A percentile compares a stretch with the other conserved stretches of the same genome.
phyloP scores from a whole-genome alignment of 257 asterid genomes.

The Nicotiana undulata region DNA sequence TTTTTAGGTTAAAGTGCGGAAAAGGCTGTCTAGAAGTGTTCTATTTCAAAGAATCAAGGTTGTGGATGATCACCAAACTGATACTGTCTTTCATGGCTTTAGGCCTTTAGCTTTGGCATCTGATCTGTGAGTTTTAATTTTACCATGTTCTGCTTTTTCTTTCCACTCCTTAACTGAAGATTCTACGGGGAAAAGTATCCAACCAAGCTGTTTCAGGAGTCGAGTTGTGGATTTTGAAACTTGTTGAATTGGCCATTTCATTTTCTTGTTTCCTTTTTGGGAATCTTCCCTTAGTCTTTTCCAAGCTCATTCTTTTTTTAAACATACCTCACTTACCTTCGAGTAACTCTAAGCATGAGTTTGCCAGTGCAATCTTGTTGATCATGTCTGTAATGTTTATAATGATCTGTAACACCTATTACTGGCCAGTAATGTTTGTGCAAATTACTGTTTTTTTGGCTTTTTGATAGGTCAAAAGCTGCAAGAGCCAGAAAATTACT shows the following conservation, averaged over 20 bases:
- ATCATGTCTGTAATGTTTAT: neutral
- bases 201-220: neutral
- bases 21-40: conserved; percentile 49
- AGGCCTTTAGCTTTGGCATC: conserved; percentile 70
- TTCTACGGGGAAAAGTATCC: neutral
- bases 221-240: neutral
- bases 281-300: neutral
- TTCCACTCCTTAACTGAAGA: conserved; percentile 9
- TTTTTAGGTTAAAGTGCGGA: conserved; percentile 41
- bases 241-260: neutral
- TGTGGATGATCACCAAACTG: conserved; percentile 46
- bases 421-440: neutral
- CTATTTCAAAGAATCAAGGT: conserved; percentile 70
- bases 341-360: neutral
- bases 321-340: neutral
- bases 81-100: conserved; percentile 58
- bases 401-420: neutral
- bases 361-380: neutral
- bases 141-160: neutral
- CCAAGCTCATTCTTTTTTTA: neutral
- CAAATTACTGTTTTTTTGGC: neutral
- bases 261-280: neutral
- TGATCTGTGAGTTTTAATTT: conserved; percentile 43
- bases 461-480: conserved; percentile 52
- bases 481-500: conserved; percentile 65